Conservation (phyloP, 192 early-diverging fungal genomes). For the Backusella macrospora region DNA sequence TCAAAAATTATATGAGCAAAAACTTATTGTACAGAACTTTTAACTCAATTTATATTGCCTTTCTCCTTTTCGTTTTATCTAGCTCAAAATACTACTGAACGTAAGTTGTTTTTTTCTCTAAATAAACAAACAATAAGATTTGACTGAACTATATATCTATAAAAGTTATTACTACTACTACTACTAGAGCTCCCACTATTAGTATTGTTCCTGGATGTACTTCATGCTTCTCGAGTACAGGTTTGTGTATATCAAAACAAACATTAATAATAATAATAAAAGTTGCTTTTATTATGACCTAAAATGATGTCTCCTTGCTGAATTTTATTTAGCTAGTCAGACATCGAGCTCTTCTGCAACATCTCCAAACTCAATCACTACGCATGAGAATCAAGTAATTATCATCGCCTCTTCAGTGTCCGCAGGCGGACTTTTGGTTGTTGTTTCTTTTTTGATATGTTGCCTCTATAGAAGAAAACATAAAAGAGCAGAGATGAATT, state of each 20-base stretch:
- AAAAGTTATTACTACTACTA: neutral
- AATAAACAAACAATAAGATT: neutral
- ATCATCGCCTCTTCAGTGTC: constrained; percentile 10
- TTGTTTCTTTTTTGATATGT: constrained; percentile 10
- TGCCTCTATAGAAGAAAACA: constrained; percentile 14
- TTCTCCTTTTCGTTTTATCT: neutral
- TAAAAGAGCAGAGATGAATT: neutral
- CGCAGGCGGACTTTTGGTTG: constrained; percentile 6
- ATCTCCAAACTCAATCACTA: neutral
- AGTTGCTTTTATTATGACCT: too few species aligned
- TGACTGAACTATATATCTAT: neutral
- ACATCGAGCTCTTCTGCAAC: neutral
- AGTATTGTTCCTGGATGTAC: neutral
- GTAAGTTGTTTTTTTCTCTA: neutral
- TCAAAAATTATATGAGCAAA: neutral
- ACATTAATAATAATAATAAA: too few species aligned
- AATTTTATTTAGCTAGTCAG: neutral
- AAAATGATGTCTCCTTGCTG: neutral
- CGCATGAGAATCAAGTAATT: constrained; percentile 9
- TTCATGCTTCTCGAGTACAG: neutral
- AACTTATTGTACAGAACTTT: neutral
- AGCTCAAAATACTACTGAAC: neutral
- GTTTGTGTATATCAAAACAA: neutral
- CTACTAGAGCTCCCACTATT: neutral
- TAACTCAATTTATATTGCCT: neutral